phyloP scores from a whole-genome alignment of 2,329 filamentous ascomycete genomes.

The Lecanosticta acicola region DNA sequence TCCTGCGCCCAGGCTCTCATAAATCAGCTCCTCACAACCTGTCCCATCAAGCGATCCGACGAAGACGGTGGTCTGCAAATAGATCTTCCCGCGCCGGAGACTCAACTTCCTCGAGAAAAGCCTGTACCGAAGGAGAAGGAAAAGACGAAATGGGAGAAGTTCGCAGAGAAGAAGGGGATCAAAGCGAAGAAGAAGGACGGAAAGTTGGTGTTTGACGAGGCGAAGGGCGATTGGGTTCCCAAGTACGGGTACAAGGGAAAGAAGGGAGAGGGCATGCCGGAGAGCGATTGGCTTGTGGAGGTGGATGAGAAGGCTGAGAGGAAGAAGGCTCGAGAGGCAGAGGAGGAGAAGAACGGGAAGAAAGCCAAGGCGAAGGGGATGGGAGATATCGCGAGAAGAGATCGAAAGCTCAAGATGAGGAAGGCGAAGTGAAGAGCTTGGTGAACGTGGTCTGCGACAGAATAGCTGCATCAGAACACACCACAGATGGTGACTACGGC shows the following conservation, averaged over 20 bases:
- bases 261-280: constrained; percentile 68
- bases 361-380: constrained; percentile 11
- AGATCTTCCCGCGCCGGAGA: constrained; percentile 64
- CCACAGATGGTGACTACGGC: too few relatives aligned
- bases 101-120: constrained; percentile 81
- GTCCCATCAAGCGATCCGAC: constrained; percentile 64
- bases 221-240: constrained; percentile 78
- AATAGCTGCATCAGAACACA: too few relatives aligned
- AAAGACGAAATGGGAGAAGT: constrained; percentile 91
- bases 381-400: constrained; percentile 16
- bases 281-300: constrained; percentile 83
- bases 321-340: constrained; percentile 56
- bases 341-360: constrained; percentile 36
- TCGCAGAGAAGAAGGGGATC: constrained; percentile 96
- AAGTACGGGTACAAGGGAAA: constrained; percentile 93
- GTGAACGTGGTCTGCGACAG: neutral
- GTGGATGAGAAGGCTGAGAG: constrained; percentile 64
- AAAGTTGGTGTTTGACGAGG: constrained; percentile 80
- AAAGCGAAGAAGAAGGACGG: constrained; percentile 77
- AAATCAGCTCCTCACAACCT: constrained; percentile 89
- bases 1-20: constrained; percentile 88
- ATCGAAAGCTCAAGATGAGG: constrained; percentile 17
- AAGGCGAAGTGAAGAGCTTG: constrained; percentile 17
- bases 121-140: constrained; percentile 74
- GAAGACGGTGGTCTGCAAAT: constrained; percentile 67